Evolutionary conservation across 169 alveolate species (phyloP), one percentile per base, ranked within the genome.

Genomic region (Hepatocystis sp.): DNA sequence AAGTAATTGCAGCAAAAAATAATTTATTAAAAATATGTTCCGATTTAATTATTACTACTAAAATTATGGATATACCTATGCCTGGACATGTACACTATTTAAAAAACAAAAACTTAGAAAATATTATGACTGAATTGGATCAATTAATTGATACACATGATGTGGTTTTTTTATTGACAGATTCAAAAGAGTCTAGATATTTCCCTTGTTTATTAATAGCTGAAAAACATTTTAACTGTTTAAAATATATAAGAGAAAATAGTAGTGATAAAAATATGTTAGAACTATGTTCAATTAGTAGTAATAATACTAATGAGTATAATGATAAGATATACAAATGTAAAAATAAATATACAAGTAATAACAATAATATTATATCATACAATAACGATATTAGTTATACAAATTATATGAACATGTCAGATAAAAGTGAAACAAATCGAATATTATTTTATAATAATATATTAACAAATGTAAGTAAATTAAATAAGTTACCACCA

Each of bases 111-210:
- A 42, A 84, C 4, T 11, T 92, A 27, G n/a, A 44, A 15, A 39
- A 46, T 21, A 56, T 71, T 0, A 53, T 84, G 46, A 13, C 46
- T 2, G 58, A 53, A 23, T 86, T 90, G 17, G 53, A 63, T 34
- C 17, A 66, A 5, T 42, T 84, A 2, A 88, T 92, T 65, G 42
- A 60, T 0, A 46, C 58, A 25, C 90, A 84, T 53, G 94, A 92
- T 51, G 93, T 65, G 0, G 84, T 92, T n/a, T 85, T 92, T 67
- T 84, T 92, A 30, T 25, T 86, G 8, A 92, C 95, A 0, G 95
- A 92, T 49, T 86, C 94, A 34, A 92, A 88, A 53, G 95, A 92
- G 28, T 92, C 95, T 0, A 52, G 95, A 49, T 92, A 93, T 86
- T 68, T 92, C n/a, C 95, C 95, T 10, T 78, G 91, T 13, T 64